phyloP scores from a whole-genome alignment of 306 rosid species.

The barrel medic (Medicago truncatula) region DNA sequence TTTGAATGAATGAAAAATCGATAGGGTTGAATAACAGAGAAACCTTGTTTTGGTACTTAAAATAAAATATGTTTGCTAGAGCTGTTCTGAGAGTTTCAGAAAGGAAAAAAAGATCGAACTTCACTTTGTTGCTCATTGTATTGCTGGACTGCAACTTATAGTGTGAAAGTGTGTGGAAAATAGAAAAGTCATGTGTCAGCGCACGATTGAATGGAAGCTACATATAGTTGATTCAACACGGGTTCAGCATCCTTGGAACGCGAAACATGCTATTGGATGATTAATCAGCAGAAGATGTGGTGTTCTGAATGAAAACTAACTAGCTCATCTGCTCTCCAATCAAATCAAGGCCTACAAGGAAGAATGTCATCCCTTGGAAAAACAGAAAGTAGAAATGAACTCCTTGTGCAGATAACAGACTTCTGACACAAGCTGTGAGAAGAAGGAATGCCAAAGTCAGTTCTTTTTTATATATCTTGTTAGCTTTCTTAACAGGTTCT shows the following conservation, averaged over 20 bases:
- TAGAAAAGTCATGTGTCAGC: no score
- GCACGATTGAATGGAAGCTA: no score
- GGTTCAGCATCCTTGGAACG: no score
- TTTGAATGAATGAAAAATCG: constrained; percentile 20
- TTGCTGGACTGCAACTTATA: no score
- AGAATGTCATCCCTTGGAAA: constrained; percentile 94
- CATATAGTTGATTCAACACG: no score
- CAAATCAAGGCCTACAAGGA: constrained; percentile 95
- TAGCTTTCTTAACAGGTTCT: constrained; percentile 60
- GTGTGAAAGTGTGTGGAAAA: no score
- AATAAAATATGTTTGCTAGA: constrained; percentile 36
- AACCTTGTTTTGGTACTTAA: constrained; percentile 42
- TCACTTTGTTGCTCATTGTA: constrained; percentile 32
- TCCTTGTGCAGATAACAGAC: constrained; percentile 91
- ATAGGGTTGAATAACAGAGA: constrained; percentile 4
- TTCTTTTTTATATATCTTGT: constrained; percentile 84
- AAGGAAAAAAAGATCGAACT: constrained; percentile 14
- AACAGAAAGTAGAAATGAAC: constrained; percentile 94
- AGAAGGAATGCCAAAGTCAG: constrained; percentile 86
- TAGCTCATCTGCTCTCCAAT: constrained; percentile 94
- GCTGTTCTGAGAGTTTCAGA: constrained; percentile 42
- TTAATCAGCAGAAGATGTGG: constrained; percentile 21
- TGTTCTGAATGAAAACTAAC: constrained; percentile 43
- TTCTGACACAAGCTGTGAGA: constrained; percentile 84
- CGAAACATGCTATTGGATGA: background rate